These are phyloP conservation scores for Coniella lustricola DNA, from an alignment of 2,329 filamentous ascomycete species.

Conservation along the genomic window DNA sequence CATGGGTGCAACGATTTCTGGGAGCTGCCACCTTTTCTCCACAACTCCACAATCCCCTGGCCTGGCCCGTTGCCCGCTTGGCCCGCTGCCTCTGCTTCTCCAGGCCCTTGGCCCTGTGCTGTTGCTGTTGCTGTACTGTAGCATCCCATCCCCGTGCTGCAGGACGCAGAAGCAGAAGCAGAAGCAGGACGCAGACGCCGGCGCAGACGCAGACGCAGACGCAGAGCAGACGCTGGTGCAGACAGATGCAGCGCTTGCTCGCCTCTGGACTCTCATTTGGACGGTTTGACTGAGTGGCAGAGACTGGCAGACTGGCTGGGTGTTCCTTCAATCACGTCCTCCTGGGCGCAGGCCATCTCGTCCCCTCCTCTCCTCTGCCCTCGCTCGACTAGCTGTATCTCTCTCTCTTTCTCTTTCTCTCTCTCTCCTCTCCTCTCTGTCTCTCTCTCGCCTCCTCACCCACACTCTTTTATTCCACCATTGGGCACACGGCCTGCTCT, in stretches of 20 bases:
- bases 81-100: background rate
- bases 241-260: background rate
- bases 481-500: constrained; percentile 10
- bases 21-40: background rate
- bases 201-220: background rate
- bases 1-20: too few relatives aligned
- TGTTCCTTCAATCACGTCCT: constrained; percentile 1
- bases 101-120: background rate
- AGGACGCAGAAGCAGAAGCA: constrained; percentile 1
- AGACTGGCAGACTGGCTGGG: too few relatives aligned
- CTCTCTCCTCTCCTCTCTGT: constrained; percentile 22
- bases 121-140: too few relatives aligned
- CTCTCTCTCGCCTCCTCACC: constrained; percentile 15
- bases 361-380: background rate
- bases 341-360: constrained; percentile 3
- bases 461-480: constrained; percentile 31
- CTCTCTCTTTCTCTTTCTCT: constrained; percentile 27
- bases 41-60: background rate
- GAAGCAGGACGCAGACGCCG: too few relatives aligned
- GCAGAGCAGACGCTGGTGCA: background rate
- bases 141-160: background rate
- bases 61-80: background rate
- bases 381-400: background rate
- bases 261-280: too few relatives aligned
- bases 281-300: background rate